Conservation (phyloP, 208 protist species). For the Crithidia sp. region DNA sequence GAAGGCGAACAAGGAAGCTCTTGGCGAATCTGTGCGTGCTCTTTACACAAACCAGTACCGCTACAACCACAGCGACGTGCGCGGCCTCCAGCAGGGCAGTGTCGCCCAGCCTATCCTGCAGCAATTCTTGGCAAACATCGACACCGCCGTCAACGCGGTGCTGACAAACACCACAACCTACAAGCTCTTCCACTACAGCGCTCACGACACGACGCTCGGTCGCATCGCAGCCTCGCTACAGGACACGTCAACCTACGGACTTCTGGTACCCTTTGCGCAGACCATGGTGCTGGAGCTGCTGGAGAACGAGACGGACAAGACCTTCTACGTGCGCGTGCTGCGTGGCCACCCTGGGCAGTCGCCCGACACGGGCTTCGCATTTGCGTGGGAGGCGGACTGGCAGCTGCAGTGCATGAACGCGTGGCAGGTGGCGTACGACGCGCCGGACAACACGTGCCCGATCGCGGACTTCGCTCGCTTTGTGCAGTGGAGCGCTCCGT, state of each 20-base stretch:
- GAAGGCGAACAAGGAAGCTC: constrained; percentile 2
- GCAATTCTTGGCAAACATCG: constrained; percentile 48
- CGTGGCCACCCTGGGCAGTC: constrained; percentile 51
- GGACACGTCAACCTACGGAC: constrained; percentile 28
- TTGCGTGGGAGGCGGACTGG: constrained; percentile 39
- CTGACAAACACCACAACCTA: constrained; percentile 24
- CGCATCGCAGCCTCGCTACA: constrained; percentile 45
- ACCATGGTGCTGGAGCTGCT: constrained; percentile 62
- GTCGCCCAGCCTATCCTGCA: constrained; percentile 25
- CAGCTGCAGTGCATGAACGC: constrained; percentile 48
- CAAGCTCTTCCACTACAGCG: constrained; percentile 65
- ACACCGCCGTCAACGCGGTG: constrained; percentile 10
- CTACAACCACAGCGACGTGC: constrained; percentile 27
- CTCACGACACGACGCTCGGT: constrained; percentile 51
- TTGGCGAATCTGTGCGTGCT: constrained; percentile 4
- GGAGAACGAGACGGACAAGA: constrained; percentile 26
- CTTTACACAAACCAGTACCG: constrained; percentile 15
- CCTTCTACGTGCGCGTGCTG: constrained; percentile 56
- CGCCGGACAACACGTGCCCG: constrained; percentile 43
- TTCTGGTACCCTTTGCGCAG: constrained; percentile 61
- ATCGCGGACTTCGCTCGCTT: constrained; percentile 53
- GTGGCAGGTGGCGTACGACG: constrained; percentile 33
- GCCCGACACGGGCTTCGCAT: constrained; percentile 34
- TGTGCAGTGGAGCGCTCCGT: constrained; percentile 37
- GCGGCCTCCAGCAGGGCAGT: constrained; percentile 24